A percentile compares a stretch with the other conserved stretches of the same genome.
Evolutionary conservation across 129 eudicot genomes (phyloP).

Genomic region (Scalesia atractyloides): DNA sequence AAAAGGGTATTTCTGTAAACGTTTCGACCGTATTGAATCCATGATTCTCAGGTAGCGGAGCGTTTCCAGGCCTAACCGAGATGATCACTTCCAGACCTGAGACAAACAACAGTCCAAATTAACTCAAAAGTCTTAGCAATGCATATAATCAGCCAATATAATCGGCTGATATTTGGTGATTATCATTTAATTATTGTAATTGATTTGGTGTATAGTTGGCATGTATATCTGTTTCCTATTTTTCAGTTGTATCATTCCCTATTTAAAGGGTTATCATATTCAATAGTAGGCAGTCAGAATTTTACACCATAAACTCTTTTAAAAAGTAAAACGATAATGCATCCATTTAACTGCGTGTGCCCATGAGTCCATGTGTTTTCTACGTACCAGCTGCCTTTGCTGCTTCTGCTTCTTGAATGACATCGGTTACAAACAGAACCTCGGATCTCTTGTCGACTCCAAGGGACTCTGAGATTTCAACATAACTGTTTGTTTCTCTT

Average conservation of each 20-base stretch:
- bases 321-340: too few relatives aligned
- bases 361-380: not conserved
- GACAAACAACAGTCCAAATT: not conserved
- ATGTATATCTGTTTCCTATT: too few relatives aligned
- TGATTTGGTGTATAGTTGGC: too few relatives aligned
- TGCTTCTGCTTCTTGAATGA: conserved; percentile 84
- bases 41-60: conserved; percentile 73
- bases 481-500: conserved; percentile 75
- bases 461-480: conserved; percentile 66
- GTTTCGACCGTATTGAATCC: conserved; percentile 57
- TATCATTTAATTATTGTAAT: too few relatives aligned
- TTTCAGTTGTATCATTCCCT: too few relatives aligned
- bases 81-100: conserved; percentile 81
- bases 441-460: conserved; percentile 84
- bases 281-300: too few relatives aligned
- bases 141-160: too few relatives aligned
- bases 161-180: too few relatives aligned
- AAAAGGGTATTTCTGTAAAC: conserved; percentile 59
- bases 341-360: not conserved
- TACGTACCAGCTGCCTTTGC: conserved; percentile 84
- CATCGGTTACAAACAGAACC: conserved; percentile 77
- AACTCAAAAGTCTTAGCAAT: conserved; percentile 6
- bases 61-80: conserved; percentile 80
- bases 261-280: too few relatives aligned
- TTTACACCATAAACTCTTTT: too few relatives aligned